phyloP scores from a whole-genome alignment of 192 early-diverging fungal species.

The Coemansia sp. region DNA sequence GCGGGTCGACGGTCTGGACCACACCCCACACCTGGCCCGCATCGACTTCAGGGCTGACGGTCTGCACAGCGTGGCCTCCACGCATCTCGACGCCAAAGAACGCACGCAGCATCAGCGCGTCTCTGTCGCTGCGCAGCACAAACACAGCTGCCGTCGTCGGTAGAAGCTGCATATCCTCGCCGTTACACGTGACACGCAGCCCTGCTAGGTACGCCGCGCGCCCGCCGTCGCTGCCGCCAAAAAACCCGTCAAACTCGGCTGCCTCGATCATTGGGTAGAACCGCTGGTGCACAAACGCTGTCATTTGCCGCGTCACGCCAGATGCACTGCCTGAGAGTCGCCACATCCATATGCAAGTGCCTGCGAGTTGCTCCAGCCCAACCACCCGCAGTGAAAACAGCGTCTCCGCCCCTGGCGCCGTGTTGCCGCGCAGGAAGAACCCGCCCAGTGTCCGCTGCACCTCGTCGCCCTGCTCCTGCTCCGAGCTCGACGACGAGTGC shows the following conservation, averaged over 20 bases:
- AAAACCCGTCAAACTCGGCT: constrained; percentile 41
- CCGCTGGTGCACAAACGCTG: constrained; percentile 42
- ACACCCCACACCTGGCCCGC: constrained; percentile 48
- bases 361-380: constrained; percentile 12
- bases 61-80: background rate
- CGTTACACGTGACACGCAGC: constrained; percentile 2
- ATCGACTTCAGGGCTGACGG: constrained; percentile 20
- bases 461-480: constrained; percentile 12
- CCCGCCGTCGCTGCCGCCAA: background rate
- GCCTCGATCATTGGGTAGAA: constrained; percentile 42
- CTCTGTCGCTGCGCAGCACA: constrained; percentile 25
- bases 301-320: background rate
- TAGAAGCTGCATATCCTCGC: constrained; percentile 21
- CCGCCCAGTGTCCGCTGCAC: constrained; percentile 25
- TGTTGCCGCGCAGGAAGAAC: constrained; percentile 15
- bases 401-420: constrained; percentile 11
- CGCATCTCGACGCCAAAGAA: constrained; percentile 28
- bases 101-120: constrained; percentile 21
- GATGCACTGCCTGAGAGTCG: constrained; percentile 11
- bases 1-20: background rate
- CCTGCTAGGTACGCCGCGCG: constrained; percentile 24
- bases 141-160: constrained; percentile 35
- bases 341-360: constrained; percentile 41
- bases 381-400: constrained; percentile 23
- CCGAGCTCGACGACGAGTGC: constrained; percentile 13